A percentile compares a stretch with the other conserved stretches of the same genome.
phyloP scores from a whole-genome alignment of 2,329 filamentous ascomycete species.

The Curvularia sp. region DNA sequence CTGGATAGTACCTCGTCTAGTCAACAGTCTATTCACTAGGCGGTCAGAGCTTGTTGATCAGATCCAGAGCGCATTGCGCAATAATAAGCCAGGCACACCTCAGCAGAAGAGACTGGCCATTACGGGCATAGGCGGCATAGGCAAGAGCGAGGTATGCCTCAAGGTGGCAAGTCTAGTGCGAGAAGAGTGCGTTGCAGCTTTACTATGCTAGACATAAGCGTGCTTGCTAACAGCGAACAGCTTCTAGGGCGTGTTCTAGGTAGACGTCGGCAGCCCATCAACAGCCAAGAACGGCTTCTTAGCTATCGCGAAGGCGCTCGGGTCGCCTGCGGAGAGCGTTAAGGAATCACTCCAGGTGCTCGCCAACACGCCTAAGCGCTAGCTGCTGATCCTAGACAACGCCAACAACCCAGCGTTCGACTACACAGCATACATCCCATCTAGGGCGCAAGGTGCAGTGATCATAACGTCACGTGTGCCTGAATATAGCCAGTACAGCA shows the following conservation, averaged over 20 bases:
- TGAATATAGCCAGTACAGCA: constrained; percentile 5
- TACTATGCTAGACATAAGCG: background rate
- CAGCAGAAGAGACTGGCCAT: constrained; percentile 33
- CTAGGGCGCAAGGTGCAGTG: constrained; percentile 14
- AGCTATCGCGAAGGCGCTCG: constrained; percentile 23
- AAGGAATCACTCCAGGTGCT: background rate
- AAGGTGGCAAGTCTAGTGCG: constrained; percentile 32
- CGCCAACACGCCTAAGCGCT: background rate
- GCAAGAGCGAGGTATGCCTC: constrained; percentile 47
- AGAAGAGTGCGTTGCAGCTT: constrained; percentile 25
- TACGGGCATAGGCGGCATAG: constrained; percentile 35
- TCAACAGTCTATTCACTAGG: background rate
- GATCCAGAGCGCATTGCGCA: background rate
- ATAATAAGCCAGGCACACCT: background rate
- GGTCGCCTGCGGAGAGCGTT: background rate
- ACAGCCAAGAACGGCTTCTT: constrained; percentile 34
- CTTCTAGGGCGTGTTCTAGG: constrained; percentile 46
- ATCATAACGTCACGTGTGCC: too few relatives aligned
- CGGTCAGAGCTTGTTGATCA: background rate
- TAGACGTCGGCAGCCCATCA: constrained; percentile 33
- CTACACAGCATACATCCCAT: constrained; percentile 23
- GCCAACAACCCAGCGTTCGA: background rate
- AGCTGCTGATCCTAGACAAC: background rate
- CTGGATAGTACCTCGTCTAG: background rate
- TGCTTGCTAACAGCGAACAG: constrained; percentile 23